Conservation (phyloP, 108 stramenopile genomes). For the Cyclotella atomus region DNA sequence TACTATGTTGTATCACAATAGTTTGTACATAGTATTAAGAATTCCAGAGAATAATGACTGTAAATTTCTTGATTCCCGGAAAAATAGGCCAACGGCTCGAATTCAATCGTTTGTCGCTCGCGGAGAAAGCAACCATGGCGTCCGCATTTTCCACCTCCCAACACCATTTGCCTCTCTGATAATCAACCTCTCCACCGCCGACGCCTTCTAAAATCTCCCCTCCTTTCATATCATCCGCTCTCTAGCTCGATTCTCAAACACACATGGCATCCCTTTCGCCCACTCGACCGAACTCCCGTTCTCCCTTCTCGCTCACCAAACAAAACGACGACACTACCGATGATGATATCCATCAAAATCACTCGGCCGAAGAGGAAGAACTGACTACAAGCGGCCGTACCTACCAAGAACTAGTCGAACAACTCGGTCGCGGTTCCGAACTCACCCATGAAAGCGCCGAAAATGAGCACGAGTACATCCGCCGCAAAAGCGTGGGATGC, state of each 20-base stretch:
- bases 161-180: no score
- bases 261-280: no score
- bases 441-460: slow-evolving; percentile 17
- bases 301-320: slow-evolving; percentile 25
- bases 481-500: slow-evolving; percentile 40
- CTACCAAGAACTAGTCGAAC: slow-evolving; percentile 48
- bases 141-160: neutral
- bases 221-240: no score
- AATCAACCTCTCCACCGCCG: no score
- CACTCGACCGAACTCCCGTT: neutral
- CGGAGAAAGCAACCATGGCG: neutral
- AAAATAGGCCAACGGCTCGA: neutral
- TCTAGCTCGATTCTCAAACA: no score
- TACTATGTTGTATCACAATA: no score
- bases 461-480: slow-evolving; percentile 5
- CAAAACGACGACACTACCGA: slow-evolving; percentile 5
- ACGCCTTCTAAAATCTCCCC: no score
- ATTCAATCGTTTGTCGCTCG: no score
- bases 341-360: neutral
- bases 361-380: slow-evolving; percentile 7
- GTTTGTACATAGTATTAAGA: no score
- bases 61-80: no score
- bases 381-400: slow-evolving; percentile 33
- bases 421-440: neutral
- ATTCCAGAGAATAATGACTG: no score